Conservation (phyloP, 2,329 filamentous ascomycete genomes). For the Emmonsiellopsis sp. region DNA sequence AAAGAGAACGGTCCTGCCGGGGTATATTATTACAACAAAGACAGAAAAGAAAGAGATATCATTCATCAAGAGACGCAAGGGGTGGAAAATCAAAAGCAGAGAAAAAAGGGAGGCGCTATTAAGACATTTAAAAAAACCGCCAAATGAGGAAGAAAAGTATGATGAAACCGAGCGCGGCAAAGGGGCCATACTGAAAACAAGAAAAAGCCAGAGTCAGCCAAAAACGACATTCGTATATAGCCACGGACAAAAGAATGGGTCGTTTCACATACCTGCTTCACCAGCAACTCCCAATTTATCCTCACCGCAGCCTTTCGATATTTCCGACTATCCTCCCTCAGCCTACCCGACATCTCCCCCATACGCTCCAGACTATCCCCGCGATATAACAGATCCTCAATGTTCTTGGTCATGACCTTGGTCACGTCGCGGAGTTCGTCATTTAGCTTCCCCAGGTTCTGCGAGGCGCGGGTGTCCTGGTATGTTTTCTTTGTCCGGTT, state of each 20-base stretch:
- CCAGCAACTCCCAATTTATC: constrained; percentile 94
- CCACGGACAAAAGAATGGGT: neutral
- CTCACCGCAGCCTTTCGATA: constrained; percentile 85
- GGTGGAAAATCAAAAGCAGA: neutral
- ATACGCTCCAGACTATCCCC: constrained; percentile 93
- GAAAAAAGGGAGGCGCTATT: neutral
- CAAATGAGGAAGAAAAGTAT: constrained; percentile 83
- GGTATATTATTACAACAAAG: neutral
- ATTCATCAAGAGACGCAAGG: neutral
- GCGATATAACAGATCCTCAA: constrained; percentile 91
- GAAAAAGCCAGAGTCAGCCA: neutral
- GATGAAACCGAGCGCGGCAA: constrained; percentile 71
- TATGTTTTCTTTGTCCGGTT: constrained; percentile 87
- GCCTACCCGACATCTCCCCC: constrained; percentile 81
- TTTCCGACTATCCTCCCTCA: constrained; percentile 89
- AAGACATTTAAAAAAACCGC: constrained; percentile 65
- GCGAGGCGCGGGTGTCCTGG: constrained; percentile 79
- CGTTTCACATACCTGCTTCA: constrained; percentile 62
- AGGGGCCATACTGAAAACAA: constrained; percentile 64
- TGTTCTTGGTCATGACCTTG: constrained; percentile 99
- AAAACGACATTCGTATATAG: neutral
- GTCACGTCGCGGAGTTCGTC: constrained; percentile 96
- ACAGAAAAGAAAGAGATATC: neutral
- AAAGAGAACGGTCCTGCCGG: neutral
- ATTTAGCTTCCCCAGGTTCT: constrained; percentile 91